A percentile compares a stretch with the other conserved stretches of the same genome.
phyloP scores from a whole-genome alignment of 192 early-diverging fungal genomes.

The Obelidium mucronatum region DNA sequence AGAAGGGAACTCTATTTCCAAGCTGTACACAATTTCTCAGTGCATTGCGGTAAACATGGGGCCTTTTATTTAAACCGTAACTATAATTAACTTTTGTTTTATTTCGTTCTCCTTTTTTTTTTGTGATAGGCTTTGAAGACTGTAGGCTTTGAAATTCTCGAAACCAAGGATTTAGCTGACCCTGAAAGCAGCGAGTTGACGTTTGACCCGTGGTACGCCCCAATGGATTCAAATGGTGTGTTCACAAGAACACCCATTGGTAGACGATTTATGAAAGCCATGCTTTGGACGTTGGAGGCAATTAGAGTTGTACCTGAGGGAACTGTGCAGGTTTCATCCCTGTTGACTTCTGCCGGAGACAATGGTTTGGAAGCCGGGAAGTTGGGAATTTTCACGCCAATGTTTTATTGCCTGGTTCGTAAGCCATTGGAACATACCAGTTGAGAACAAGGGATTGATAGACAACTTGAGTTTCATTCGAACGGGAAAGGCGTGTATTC shows the following conservation, averaged over 20 bases:
- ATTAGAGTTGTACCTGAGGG: constrained; percentile 87
- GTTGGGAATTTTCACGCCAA: constrained; percentile 90
- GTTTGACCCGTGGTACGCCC: too few relatives aligned
- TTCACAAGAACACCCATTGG: background rate
- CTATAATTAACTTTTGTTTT: too few relatives aligned
- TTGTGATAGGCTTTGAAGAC: too few relatives aligned
- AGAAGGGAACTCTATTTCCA: constrained; percentile 90
- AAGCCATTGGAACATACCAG: too few relatives aligned
- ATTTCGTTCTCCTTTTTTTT: too few relatives aligned
- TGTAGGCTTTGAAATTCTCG: too few relatives aligned
- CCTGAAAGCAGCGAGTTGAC: too few relatives aligned
- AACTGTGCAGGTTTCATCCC: constrained; percentile 80
- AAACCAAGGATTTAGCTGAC: too few relatives aligned
- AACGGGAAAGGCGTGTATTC: too few relatives aligned
- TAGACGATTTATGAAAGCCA: constrained; percentile 70
- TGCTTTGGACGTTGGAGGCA: constrained; percentile 81
- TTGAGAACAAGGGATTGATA: too few relatives aligned
- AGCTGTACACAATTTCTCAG: constrained; percentile 77
- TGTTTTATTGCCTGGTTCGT: constrained; percentile 78
- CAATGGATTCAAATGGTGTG: too few relatives aligned
- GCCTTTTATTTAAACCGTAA: background rate
- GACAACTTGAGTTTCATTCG: too few relatives aligned
- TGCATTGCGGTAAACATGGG: constrained; percentile 79
- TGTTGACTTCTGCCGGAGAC: constrained; percentile 84
- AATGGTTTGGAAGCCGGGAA: constrained; percentile 81